Base-by-base conservation (phyloP, 345 rosid genomes). In the Camelina neglecta region DNA sequence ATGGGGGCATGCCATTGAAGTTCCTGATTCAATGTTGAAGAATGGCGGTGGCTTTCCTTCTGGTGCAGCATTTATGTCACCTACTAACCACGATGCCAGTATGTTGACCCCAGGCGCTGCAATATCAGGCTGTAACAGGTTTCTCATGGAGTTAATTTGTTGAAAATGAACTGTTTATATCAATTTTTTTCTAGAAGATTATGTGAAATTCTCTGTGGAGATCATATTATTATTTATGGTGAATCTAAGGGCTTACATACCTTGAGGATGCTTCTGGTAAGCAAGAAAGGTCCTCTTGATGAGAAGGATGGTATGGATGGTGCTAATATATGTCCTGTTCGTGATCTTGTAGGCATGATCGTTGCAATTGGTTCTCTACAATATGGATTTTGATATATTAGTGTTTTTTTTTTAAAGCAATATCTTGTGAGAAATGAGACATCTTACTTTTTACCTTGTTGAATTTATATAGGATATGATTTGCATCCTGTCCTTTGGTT, bases 1-100 rank as follows among this genome's bases (percentile, higher is more conserved):
- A 29, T 88, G 93, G 8, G 93, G 96, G 61, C 91, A 86, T 29
- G 98, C 58, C 96, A 90, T 87, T 73, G 98, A 90, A 73, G 95
- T 87, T 71, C 96, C 96, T 20, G 95, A 89, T 13, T 86, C 41
- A 10, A 90, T 69, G 58, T 83, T 84, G 81, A 79, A 88, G 12
- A 62, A 75, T 12, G 80, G 86, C 1, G 86, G 85, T 9, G 48
- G 53, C 76, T 85, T 85, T 15, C 86, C 89, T 76, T 42, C 60
- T 23, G 70, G 85, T 68, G 85, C 77, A 42, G 11, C 65, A 1
- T 12, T 39, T 47, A 69, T 69, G 47, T 87, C 87, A 66, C 87
- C 86, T 2, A 82, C 86, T 15, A 76, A 65, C 97, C 95, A 90
- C 3, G 91, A 93, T 29, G 96, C 98, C 56, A 93, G 76, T 45